These are phyloP conservation scores for Paecilomyces sp. DNA, from an alignment of 2,329 filamentous ascomycete genomes.

Conservation along the genomic window DNA sequence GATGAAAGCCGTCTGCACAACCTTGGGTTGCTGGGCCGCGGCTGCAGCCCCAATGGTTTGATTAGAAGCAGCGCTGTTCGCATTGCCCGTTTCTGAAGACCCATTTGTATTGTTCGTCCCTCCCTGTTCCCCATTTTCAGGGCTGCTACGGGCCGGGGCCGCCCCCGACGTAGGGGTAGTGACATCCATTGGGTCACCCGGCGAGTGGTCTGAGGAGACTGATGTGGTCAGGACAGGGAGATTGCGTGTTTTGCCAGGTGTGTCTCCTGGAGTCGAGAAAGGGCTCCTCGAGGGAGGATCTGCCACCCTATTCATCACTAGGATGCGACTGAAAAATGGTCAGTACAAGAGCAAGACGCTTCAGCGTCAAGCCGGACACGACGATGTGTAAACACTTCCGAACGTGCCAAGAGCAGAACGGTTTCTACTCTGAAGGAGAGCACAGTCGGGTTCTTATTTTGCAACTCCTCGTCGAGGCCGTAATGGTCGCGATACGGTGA, in stretches of 20 bases:
- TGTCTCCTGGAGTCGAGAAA: constrained; percentile 35
- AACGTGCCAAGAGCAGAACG: constrained; percentile 3
- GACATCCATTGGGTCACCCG: constrained; percentile 50
- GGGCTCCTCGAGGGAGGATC: constrained; percentile 38
- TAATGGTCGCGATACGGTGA: constrained; percentile 9
- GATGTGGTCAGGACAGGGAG: constrained; percentile 46
- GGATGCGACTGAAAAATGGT: constrained; percentile 7
- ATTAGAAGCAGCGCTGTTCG: constrained; percentile 16
- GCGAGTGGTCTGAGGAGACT: constrained; percentile 34
- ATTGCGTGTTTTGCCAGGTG: constrained; percentile 41
- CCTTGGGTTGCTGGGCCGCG: constrained; percentile 82
- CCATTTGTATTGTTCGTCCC: constrained; percentile 28
- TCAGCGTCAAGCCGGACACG: background rate
- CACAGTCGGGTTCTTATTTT: constrained; percentile 15
- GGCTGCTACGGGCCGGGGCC: constrained; percentile 42
- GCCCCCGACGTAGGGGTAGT: constrained; percentile 41
- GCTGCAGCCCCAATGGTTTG: constrained; percentile 39
- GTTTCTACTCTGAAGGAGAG: constrained; percentile 11
- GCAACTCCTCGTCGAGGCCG: background rate
- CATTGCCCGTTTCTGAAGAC: constrained; percentile 18
- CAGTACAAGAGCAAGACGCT: constrained; percentile 2
- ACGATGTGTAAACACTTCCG: background rate
- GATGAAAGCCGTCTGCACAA: constrained; percentile 97
- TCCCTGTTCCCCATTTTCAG: constrained; percentile 39
- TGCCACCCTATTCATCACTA: constrained; percentile 34